These are phyloP conservation scores for Coemansia sp. DNA, from an alignment of 192 early-diverging fungal species.

Conservation along the genomic window DNA sequence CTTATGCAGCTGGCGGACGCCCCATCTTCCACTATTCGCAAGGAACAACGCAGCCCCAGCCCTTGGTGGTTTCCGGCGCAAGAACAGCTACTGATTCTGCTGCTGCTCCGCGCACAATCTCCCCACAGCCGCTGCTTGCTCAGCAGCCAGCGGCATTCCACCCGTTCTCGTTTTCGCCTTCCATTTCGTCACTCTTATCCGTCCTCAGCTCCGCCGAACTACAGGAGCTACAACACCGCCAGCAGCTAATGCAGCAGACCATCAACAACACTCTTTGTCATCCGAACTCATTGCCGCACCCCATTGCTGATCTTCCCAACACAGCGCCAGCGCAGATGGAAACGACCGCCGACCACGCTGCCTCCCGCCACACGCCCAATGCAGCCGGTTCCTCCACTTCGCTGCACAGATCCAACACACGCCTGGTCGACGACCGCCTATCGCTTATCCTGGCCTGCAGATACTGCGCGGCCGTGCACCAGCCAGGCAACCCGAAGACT, in stretches of 20 bases:
- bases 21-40: constrained; percentile 6
- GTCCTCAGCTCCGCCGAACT: constrained; percentile 6
- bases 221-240: constrained; percentile 1
- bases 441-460: constrained; percentile 6
- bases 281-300: background rate
- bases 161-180: constrained; percentile 45
- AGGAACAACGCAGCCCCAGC: background rate
- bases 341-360: background rate
- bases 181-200: constrained; percentile 32
- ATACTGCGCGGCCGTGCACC: constrained; percentile 6
- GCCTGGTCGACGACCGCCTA: constrained; percentile 3
- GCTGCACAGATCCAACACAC: constrained; percentile 3
- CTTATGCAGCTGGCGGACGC: background rate
- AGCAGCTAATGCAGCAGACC: background rate
- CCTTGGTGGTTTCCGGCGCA: background rate
- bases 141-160: background rate
- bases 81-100: background rate
- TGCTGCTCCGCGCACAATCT: background rate
- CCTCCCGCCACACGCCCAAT: background rate
- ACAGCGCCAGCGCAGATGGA: background rate
- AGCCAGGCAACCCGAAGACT: constrained; percentile 1
- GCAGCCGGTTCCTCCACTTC: background rate
- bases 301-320: background rate
- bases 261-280: background rate
- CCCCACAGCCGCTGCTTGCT: background rate